Evolutionary conservation across 345 rosid genomes (phyloP), one percentile per base, ranked within the genome.

Genomic region (Eutrema heterophyllum): DNA sequence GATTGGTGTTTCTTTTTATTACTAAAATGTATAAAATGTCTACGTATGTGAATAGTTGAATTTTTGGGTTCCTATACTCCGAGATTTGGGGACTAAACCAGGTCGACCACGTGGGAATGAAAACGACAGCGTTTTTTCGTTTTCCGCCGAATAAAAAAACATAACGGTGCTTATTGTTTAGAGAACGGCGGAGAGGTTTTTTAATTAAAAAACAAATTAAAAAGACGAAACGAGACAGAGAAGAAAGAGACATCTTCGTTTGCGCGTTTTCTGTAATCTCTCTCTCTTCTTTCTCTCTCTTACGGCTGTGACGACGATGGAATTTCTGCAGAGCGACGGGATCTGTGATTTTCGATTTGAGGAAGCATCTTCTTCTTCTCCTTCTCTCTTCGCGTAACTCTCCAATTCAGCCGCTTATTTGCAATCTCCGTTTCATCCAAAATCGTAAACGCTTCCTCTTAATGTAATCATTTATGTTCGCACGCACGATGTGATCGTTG

Each of bases 311-410:
- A 58, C 71, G 45, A 80, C 71, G 45, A 80, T 80, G 87, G 87
- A 74, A 78, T 78, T 77, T 82, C 75, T 71, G 60, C 80, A 68
- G 69, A 71, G 26, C 80, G 72, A 81, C 78, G 88, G 88, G 86
- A 88, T 86, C 88, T 76, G 84, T 79, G 71, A 72, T 73, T 81
- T 75, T 80, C 80, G 87, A 85, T 89, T 80, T 33, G 78, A 46
- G 65, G 78, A 51, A 38, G 79, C 54, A 38, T 64, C 57, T 9
- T 29, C 45, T 1, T 67, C 60, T 5, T 21, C 61, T 30, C 71
- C 41, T 35, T 57, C 79, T 67, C 73, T 77, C 72, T 64, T 48
- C 69, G 71, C 71, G 13, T 80, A 71, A 60, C 78, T 76, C 32
- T 32, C 21, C 49, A 5, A 0, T 72, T 43, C 68, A 65, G 15